phyloP scores from a whole-genome alignment of 83 land plant species.

The Isoetes engelmannii region DNA sequence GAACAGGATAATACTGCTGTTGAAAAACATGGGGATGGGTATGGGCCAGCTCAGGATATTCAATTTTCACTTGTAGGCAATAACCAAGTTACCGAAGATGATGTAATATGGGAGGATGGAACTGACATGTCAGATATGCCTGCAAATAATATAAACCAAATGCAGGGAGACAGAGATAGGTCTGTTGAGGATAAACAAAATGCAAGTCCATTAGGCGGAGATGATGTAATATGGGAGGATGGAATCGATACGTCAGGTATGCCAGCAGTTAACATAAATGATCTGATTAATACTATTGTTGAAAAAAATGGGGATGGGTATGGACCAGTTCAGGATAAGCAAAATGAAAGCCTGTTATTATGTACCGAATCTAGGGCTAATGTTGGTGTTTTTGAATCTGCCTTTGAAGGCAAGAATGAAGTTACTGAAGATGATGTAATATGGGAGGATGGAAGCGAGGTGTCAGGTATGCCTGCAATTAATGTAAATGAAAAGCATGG shows the following conservation, averaged over 20 bases:
- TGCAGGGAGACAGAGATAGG: background rate
- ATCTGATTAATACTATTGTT: no score
- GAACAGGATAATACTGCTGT: no score
- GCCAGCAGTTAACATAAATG: no score
- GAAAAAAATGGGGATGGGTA: no score
- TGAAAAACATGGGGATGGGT: no score
- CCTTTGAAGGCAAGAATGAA: background rate
- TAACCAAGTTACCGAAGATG: constrained; percentile 8
- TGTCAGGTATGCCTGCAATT: constrained; percentile 1
- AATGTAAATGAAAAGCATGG: constrained; percentile 6
- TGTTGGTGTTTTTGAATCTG: background rate
- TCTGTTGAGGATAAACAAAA: background rate
- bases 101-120: constrained; percentile 13
- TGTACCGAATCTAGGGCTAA: no score
- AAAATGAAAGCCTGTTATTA: no score
- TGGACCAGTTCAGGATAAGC: no score
- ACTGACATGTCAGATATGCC: constrained; percentile 5
- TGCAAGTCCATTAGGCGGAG: constrained; percentile 18
- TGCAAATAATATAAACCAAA: background rate
- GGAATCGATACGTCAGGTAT: constrained; percentile 15
- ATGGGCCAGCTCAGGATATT: no score
- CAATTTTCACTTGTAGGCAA: background rate
- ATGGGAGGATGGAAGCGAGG: constrained; percentile 11
- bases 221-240: constrained; percentile 71
- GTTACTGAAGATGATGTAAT: constrained; percentile 10